A percentile compares a stretch with the other conserved stretches of the same genome.
Conservation (phyloP, 2,329 filamentous ascomycete genomes). For the Exophiala lecanii-corni region DNA sequence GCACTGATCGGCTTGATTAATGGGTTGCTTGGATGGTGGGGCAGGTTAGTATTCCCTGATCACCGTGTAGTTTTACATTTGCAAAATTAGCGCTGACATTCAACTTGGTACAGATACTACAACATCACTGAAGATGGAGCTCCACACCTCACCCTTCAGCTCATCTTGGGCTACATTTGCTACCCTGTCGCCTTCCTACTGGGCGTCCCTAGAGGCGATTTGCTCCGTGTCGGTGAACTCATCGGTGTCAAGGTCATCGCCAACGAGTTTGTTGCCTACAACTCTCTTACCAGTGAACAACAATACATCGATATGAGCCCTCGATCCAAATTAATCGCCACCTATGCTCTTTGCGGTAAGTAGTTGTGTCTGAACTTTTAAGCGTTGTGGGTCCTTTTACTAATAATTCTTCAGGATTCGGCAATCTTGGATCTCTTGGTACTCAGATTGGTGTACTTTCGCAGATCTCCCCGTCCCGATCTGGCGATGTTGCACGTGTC, state of each 20-base stretch:
- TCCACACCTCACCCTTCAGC: slow-evolving; percentile 66
- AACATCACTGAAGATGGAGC: slow-evolving; percentile 54
- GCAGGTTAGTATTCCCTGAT: slow-evolving; percentile 61
- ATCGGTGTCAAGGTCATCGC: slow-evolving; percentile 83
- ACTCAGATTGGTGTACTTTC: slow-evolving; percentile 85
- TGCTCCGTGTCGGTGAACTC: slow-evolving; percentile 69
- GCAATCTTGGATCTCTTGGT: slow-evolving; percentile 81
- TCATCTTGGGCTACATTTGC: slow-evolving; percentile 72
- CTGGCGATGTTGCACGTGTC: slow-evolving; percentile 69
- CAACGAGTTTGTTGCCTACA: slow-evolving; percentile 78
- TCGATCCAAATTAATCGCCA: slow-evolving; percentile 75
- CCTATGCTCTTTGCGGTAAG: slow-evolving; percentile 69
- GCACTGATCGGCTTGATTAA: slow-evolving; percentile 70
- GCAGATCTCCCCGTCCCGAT: slow-evolving; percentile 70
- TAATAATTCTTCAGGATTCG: slow-evolving; percentile 53
- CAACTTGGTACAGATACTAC: slow-evolving; percentile 62
- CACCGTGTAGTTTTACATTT: not conserved
- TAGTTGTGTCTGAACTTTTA: too few relatives aligned
- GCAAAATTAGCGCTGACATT: not conserved
- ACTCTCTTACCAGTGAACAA: slow-evolving; percentile 47
- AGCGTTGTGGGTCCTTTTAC: not conserved
- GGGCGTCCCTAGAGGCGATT: slow-evolving; percentile 65
- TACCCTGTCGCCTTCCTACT: slow-evolving; percentile 78
- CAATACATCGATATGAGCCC: slow-evolving; percentile 57
- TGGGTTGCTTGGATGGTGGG: slow-evolving; percentile 78